Percentiles rank a stretch among this genome's conserved stretches.
Conservation (phyloP, 2,329 filamentous ascomycete genomes). For the Arthrocladium fulminans region DNA sequence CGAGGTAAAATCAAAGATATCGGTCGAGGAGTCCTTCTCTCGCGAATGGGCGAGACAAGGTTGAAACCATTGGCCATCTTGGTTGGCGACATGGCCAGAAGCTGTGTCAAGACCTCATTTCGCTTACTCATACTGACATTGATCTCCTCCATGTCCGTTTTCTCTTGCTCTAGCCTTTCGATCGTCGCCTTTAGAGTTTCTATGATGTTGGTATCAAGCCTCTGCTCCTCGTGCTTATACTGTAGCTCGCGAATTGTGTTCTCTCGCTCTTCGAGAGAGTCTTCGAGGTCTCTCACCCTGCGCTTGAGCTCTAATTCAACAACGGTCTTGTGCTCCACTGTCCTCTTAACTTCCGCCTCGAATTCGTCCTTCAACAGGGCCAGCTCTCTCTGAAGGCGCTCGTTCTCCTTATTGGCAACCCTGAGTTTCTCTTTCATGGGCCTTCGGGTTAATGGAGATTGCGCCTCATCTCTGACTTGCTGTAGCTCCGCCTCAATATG, state of each 20-base stretch:
- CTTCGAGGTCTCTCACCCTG: constrained; percentile 27
- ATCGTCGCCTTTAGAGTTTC: constrained; percentile 22
- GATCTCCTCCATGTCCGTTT: constrained; percentile 25
- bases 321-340: constrained; percentile 25
- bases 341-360: constrained; percentile 27
- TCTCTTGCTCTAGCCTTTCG: constrained; percentile 27
- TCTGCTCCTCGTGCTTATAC: constrained; percentile 26
- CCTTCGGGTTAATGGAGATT: constrained; percentile 28
- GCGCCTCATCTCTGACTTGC: constrained; percentile 32
- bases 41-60: constrained; percentile 18
- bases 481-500: constrained; percentile 41
- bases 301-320: constrained; percentile 25
- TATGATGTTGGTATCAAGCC: constrained; percentile 16
- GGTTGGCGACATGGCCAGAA: constrained; percentile 30
- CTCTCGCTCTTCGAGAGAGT: constrained; percentile 26
- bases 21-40: constrained; percentile 21
- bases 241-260: constrained; percentile 27
- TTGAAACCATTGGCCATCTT: constrained; percentile 18
- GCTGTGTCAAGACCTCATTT: constrained; percentile 30
- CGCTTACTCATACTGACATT: constrained; percentile 28
- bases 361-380: constrained; percentile 27
- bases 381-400: constrained; percentile 27
- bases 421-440: constrained; percentile 23
- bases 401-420: constrained; percentile 27
- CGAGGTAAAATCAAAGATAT: constrained; percentile 26